These are phyloP conservation scores for Yarrowia bubula DNA, from an alignment of 805 yeast genomes.

Conservation along the genomic window DNA sequence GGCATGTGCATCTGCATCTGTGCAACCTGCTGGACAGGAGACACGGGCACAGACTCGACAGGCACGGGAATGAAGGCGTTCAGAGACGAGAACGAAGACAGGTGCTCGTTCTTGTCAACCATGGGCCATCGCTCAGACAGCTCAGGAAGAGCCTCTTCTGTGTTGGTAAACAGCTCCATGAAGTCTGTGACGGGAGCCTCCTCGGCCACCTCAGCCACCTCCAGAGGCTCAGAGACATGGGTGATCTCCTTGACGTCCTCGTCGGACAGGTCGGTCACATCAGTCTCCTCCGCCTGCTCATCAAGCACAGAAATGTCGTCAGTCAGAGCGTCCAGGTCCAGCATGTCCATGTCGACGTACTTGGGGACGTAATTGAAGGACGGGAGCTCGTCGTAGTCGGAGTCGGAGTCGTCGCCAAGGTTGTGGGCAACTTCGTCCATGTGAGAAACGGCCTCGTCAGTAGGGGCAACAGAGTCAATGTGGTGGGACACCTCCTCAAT, in stretches of 20 bases:
- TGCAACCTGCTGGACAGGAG: slow-evolving; percentile 6
- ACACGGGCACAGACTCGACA: slow-evolving; percentile 12
- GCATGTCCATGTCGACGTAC: slow-evolving; percentile 17
- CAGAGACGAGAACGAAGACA: slow-evolving; percentile 11
- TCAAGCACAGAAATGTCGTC: slow-evolving; percentile 6
- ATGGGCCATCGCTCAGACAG: slow-evolving; percentile 18
- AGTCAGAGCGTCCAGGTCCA: slow-evolving; percentile 10
- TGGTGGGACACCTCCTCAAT: too few species aligned
- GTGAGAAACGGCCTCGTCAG: background rate
- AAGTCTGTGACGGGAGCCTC: background rate
- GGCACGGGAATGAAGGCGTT: slow-evolving; percentile 15
- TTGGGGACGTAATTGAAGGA: slow-evolving; percentile 24
- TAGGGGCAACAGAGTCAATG: background rate
- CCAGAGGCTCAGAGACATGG: background rate
- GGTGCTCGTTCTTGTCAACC: slow-evolving; percentile 18
- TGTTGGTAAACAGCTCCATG: background rate
- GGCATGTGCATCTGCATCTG: background rate
- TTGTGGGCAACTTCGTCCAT: background rate
- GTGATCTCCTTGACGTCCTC: background rate
- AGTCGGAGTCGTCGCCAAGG: background rate
- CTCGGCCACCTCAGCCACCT: too few species aligned
- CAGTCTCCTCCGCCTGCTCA: background rate
- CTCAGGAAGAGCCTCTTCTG: background rate
- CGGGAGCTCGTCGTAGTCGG: slow-evolving; percentile 23
- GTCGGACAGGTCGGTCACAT: background rate